These are phyloP conservation scores for Dictyostelium discoideum DNA, from an alignment of 78 protist species.

Conservation along the genomic window DNA sequence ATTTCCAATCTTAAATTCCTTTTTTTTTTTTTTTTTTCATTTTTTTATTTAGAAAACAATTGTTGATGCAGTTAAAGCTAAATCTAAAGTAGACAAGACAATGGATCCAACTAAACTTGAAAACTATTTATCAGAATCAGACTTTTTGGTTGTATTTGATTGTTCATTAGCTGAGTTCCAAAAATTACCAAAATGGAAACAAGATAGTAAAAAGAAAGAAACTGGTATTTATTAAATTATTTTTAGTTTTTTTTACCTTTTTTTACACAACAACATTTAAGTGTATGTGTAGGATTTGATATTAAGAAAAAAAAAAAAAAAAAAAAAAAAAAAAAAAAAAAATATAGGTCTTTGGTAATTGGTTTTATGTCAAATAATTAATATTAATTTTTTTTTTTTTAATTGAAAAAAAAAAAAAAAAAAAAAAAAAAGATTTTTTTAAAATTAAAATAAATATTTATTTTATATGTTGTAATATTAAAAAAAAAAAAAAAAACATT, in stretches of 20 bases:
- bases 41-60: not conserved
- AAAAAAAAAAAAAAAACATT: not conserved
- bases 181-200: conserved; percentile 77
- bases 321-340: too few species aligned
- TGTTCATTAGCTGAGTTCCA: not conserved
- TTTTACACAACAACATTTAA: not conserved
- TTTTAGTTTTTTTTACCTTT: not conserved
- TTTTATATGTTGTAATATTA: not conserved
- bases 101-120: conserved; percentile 71
- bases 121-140: conserved; percentile 32
- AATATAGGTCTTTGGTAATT: not conserved
- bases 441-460: not conserved
- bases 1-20: not conserved
- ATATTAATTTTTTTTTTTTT: not conserved
- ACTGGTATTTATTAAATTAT: conserved; percentile 45
- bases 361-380: not conserved
- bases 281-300: not conserved
- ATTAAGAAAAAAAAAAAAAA: too few species aligned
- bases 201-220: conserved; percentile 70
- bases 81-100: conserved; percentile 62
- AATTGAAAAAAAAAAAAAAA: too few species aligned
- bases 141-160: conserved; percentile 30
- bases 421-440: not conserved
- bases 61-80: conserved; percentile 69
- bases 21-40: not conserved